phyloP scores from a whole-genome alignment of 768 basidiomycete species.

The Lentinus brumalis region DNA sequence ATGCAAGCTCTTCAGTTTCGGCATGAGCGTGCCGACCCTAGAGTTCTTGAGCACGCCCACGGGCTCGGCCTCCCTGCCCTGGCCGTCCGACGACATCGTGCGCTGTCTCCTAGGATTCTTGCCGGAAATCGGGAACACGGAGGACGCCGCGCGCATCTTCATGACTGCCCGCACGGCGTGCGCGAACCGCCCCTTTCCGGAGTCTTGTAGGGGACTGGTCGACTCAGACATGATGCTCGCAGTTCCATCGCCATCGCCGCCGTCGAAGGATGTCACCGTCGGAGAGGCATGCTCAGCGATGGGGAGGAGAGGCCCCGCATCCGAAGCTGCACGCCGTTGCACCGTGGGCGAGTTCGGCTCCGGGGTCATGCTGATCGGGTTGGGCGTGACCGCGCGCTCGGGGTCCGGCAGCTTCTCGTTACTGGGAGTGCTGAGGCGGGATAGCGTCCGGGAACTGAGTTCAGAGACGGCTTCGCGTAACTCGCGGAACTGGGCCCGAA shows the following conservation, averaged over 20 bases:
- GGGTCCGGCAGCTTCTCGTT: conserved; percentile 14
- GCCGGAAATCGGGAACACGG: conserved; percentile 28
- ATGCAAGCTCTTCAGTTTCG: conserved; percentile 55
- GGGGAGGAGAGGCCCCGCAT: conserved; percentile 23
- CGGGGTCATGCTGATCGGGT: conserved; percentile 18
- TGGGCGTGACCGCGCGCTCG: conserved; percentile 10
- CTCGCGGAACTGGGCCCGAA: conserved; percentile 14
- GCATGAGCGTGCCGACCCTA: conserved; percentile 56
- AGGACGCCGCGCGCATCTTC: conserved; percentile 38
- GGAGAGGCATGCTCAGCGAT: conserved; percentile 24
- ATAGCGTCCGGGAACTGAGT: conserved; percentile 13
- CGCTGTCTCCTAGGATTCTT: conserved; percentile 21
- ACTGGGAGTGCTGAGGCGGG: conserved; percentile 1
- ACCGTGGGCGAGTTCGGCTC: conserved; percentile 23
- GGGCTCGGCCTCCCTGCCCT: conserved; percentile 25
- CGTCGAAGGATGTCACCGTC: conserved; percentile 22
- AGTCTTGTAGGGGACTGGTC: conserved; percentile 7
- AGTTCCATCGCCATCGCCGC: conserved; percentile 17
- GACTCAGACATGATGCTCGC: conserved; percentile 26
- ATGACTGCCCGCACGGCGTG: conserved; percentile 50
- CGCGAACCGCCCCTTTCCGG: conserved; percentile 40
- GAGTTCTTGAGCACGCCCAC: conserved; percentile 46
- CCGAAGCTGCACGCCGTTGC: conserved; percentile 14
- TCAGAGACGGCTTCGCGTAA: conserved; percentile 21
- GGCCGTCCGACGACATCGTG: conserved; percentile 31